A percentile compares a stretch with the other conserved stretches of the same genome.
These are phyloP conservation scores for Phytophthora palmivora DNA, from an alignment of 352 stramenopile genomes.

Conservation along the genomic window DNA sequence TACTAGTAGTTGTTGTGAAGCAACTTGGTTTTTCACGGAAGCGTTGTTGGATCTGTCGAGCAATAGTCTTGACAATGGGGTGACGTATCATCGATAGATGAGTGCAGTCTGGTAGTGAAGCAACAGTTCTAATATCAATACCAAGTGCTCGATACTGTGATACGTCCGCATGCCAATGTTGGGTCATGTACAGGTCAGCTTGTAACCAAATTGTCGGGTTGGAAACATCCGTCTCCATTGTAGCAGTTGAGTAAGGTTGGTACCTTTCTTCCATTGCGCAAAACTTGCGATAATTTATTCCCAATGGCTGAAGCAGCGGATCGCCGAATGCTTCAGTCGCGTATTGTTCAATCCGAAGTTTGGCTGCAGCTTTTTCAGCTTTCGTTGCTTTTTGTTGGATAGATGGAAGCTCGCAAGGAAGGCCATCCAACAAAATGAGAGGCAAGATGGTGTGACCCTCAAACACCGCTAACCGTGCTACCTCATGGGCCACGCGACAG, in stretches of 20 bases:
- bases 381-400: slow-evolving; percentile 3
- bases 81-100: slow-evolving; percentile 47
- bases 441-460: slow-evolving; percentile 41
- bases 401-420: slow-evolving; percentile 36
- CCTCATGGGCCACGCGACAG: slow-evolving; percentile 56
- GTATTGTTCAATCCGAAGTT: slow-evolving; percentile 24
- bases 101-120: slow-evolving; percentile 26
- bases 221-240: slow-evolving; percentile 4
- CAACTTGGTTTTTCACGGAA: not conserved
- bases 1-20: no score
- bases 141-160: slow-evolving; percentile 13
- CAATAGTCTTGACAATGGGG: slow-evolving; percentile 37
- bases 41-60: slow-evolving; percentile 24
- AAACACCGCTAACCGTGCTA: slow-evolving; percentile 34
- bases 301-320: slow-evolving; percentile 40
- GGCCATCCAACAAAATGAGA: slow-evolving; percentile 52
- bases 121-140: slow-evolving; percentile 24
- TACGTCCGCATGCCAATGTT: slow-evolving; percentile 36
- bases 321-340: slow-evolving; percentile 24
- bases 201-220: slow-evolving; percentile 20
- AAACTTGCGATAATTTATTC: slow-evolving; percentile 43
- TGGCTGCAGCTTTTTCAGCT: slow-evolving; percentile 25
- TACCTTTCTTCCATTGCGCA: slow-evolving; percentile 50
- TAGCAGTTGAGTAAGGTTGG: slow-evolving; percentile 26
- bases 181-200: slow-evolving; percentile 49